Evolutionary conservation across 179 eudicot species (phyloP).

Genomic region (Spinacia oleracea): DNA sequence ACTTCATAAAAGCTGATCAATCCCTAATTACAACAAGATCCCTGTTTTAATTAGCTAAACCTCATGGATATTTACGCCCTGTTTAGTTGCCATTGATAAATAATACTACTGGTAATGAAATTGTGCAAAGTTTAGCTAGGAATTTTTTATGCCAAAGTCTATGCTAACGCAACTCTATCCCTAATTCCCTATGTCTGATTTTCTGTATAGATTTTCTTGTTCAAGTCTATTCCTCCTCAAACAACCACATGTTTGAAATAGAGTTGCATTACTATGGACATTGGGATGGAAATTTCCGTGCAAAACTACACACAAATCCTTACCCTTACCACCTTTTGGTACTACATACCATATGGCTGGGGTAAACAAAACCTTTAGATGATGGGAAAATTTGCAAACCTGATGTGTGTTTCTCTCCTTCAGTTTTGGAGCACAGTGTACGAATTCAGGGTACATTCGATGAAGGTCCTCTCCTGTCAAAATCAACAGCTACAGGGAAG

Average conservation of each 20-base stretch:
- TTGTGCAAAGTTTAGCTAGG: too few species aligned
- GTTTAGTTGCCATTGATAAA: neutral
- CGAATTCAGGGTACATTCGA: conserved; percentile 69
- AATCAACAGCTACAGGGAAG: conserved; percentile 56
- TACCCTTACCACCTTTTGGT: neutral
- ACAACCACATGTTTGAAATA: neutral
- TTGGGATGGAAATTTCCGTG: neutral
- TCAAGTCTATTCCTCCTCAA: neutral
- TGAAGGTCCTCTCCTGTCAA: conserved; percentile 76
- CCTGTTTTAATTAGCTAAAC: conserved; percentile 24
- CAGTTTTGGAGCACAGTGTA: conserved; percentile 44
- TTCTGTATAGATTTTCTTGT: neutral
- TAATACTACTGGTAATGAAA: too few species aligned
- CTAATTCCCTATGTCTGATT: neutral
- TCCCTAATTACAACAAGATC: conserved; percentile 42
- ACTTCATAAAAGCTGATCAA: conserved; percentile 62
- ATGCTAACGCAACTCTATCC: neutral
- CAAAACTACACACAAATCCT: neutral
- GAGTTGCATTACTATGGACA: neutral
- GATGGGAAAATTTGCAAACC: conserved; percentile 40
- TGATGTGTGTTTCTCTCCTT: conserved; percentile 57
- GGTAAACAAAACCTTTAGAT: neutral
- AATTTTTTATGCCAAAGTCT: neutral
- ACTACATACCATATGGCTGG: neutral
- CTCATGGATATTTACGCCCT: neutral